phyloP scores from a whole-genome alignment of 495 filamentous ascomycete species.

The Astrothelium subdiscretum region DNA sequence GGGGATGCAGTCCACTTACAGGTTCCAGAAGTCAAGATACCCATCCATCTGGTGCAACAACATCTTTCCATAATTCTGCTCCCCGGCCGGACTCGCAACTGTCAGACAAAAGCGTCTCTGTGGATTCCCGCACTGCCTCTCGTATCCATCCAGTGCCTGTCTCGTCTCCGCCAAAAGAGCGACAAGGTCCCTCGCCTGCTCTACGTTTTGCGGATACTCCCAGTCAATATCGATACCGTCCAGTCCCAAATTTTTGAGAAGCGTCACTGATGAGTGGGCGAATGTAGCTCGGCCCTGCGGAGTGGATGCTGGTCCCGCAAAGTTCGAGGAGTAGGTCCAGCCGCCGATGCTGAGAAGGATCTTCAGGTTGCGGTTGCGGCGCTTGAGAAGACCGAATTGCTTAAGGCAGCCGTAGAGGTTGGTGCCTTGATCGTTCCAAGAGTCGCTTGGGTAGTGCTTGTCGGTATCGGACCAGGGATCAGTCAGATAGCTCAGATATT shows the following conservation, averaged over 20 bases:
- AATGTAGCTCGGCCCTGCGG: constrained; percentile 51
- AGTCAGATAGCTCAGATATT: constrained; percentile 47
- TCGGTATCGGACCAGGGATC: constrained; percentile 75
- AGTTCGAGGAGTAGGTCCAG: constrained; percentile 90
- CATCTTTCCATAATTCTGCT: constrained; percentile 57
- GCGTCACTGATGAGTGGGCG: constrained; percentile 51
- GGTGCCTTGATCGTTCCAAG: constrained; percentile 47
- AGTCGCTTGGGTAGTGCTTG: constrained; percentile 79
- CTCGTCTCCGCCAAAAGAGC: constrained; percentile 56
- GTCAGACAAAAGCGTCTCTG: constrained; percentile 56
- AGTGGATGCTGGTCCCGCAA: constrained; percentile 59
- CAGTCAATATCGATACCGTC: constrained; percentile 58
- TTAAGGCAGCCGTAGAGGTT: constrained; percentile 79
- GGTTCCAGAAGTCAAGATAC: constrained; percentile 74
- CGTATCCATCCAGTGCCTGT: constrained; percentile 26
- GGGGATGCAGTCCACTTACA: constrained; percentile 20
- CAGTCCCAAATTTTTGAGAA: constrained; percentile 54
- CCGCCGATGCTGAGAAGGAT: constrained; percentile 88
- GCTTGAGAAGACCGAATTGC: constrained; percentile 87
- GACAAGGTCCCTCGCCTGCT: constrained; percentile 58
- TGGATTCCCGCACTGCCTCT: constrained; percentile 1
- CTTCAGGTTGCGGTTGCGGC: constrained; percentile 77
- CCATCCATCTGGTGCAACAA: constrained; percentile 56
- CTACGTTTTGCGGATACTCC: constrained; percentile 49
- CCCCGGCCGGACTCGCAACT: constrained; percentile 55